phyloP scores from a whole-genome alignment of 2,329 filamentous ascomycete species.

The Penicillium sp. region DNA sequence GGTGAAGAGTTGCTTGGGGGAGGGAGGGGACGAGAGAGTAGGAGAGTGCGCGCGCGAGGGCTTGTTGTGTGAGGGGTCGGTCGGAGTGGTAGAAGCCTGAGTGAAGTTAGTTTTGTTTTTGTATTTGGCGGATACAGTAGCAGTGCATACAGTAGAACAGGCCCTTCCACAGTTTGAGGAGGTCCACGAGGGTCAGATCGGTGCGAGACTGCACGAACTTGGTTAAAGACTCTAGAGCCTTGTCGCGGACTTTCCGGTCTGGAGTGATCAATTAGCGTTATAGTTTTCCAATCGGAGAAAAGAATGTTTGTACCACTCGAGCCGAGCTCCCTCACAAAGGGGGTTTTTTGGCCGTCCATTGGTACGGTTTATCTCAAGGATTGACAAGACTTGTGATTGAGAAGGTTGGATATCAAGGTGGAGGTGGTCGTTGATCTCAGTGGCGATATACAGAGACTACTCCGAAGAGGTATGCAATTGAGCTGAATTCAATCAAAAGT shows the following conservation, averaged over 20 bases:
- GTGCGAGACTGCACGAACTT: constrained; percentile 68
- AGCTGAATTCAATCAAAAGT: background rate
- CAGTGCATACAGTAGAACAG: constrained; percentile 70
- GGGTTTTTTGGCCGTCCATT: constrained; percentile 51
- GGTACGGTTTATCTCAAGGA: constrained; percentile 4
- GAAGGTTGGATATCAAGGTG: background rate
- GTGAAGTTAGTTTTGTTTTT: background rate
- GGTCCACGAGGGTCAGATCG: constrained; percentile 65
- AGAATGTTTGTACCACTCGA: constrained; percentile 64
- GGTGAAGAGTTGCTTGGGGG: constrained; percentile 46
- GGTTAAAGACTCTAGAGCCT: constrained; percentile 72
- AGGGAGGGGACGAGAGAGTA: constrained; percentile 61
- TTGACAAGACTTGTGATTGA: constrained; percentile 9
- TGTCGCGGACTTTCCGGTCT: constrained; percentile 77
- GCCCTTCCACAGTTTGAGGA: constrained; percentile 90
- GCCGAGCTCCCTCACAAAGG: constrained; percentile 79
- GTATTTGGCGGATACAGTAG: background rate
- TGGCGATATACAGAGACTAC: background rate
- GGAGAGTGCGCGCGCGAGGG: constrained; percentile 74
- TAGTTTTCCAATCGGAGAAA: background rate
- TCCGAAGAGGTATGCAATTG: background rate
- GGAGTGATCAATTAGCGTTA: constrained; percentile 8
- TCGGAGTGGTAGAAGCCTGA: constrained; percentile 86
- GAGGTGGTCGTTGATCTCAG: constrained; percentile 1
- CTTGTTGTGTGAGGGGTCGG: constrained; percentile 81